Conservation (phyloP, 208 protist species). For the Leishmania guyanensis region DNA sequence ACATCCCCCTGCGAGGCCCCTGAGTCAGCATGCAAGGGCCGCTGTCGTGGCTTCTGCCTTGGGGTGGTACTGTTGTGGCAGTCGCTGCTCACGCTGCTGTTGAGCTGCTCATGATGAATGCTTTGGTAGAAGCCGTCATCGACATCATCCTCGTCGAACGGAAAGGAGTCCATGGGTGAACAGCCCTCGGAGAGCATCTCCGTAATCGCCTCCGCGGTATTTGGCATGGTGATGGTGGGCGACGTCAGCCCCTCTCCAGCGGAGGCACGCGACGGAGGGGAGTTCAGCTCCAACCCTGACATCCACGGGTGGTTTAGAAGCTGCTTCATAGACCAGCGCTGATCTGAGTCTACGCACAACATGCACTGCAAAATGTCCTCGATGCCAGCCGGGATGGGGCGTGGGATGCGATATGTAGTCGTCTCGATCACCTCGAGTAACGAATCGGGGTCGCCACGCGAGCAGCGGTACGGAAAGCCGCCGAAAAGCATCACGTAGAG, state of each 20-base stretch:
- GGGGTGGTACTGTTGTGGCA: neutral
- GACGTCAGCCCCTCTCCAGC: neutral
- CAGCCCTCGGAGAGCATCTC: slow-evolving; percentile 21
- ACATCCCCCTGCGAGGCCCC: neutral
- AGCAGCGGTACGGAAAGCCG: slow-evolving; percentile 91
- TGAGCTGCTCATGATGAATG: slow-evolving; percentile 7
- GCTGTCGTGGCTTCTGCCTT: neutral
- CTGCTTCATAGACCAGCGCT: slow-evolving; percentile 82
- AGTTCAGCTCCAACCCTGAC: slow-evolving; percentile 12
- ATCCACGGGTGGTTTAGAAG: slow-evolving; percentile 81
- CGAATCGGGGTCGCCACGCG: slow-evolving; percentile 40
- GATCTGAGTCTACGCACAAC: slow-evolving; percentile 63
- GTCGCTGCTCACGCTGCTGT: slow-evolving; percentile 13
- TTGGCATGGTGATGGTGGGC: neutral
- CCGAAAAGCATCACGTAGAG: slow-evolving; percentile 93
- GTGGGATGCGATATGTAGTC: slow-evolving; percentile 64
- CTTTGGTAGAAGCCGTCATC: slow-evolving; percentile 37
- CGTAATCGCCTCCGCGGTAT: slow-evolving; percentile 2
- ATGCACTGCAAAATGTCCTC: slow-evolving; percentile 75
- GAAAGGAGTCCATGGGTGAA: slow-evolving; percentile 23
- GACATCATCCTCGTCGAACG: slow-evolving; percentile 30
- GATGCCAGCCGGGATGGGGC: slow-evolving; percentile 39
- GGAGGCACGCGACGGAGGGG: neutral
- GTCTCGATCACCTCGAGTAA: slow-evolving; percentile 62
- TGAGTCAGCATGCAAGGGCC: neutral